These are phyloP conservation scores for Fusarium musae DNA, from an alignment of 2,329 filamentous ascomycete species.

Conservation along the genomic window DNA sequence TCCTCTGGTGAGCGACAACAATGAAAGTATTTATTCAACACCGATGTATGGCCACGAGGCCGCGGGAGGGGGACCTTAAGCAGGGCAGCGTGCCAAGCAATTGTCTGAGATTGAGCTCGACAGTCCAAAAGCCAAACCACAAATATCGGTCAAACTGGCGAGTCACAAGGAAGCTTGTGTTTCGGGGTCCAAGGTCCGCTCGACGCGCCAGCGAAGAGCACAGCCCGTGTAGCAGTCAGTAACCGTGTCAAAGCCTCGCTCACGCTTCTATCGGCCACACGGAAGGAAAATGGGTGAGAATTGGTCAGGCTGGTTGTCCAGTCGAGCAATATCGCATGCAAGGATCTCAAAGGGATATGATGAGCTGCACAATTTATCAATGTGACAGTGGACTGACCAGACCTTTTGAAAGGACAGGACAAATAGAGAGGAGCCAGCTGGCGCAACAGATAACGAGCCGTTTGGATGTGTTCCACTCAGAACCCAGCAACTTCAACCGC, in stretches of 20 bases:
- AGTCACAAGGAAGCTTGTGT: conserved; percentile 34
- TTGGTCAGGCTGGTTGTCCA: conserved; percentile 28
- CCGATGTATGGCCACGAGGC: conserved; percentile 16
- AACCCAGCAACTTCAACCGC: conserved; percentile 24
- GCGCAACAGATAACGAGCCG: conserved; percentile 28
- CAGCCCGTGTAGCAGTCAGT: conserved; percentile 22
- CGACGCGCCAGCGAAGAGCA: conserved; percentile 28
- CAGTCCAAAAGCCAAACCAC: conserved; percentile 21
- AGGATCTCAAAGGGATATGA: conserved; percentile 23
- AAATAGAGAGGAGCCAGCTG: conserved; percentile 42
- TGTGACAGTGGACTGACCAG: conserved; percentile 25
- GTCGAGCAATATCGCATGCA: conserved; percentile 28
- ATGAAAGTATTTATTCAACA: conserved; percentile 31
- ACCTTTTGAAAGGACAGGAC: conserved; percentile 21
- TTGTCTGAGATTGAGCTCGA: conserved; percentile 34
- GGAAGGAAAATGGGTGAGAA: conserved; percentile 21
- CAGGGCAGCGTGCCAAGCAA: conserved; percentile 31
- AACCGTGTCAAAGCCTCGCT: conserved; percentile 15
- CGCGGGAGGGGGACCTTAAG: conserved; percentile 23
- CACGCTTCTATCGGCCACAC: conserved; percentile 22
- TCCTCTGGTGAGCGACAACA: conserved; percentile 24
- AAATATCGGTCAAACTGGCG: conserved; percentile 25
- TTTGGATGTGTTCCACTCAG: conserved; percentile 32
- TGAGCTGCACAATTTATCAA: conserved; percentile 14
- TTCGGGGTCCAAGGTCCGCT: conserved; percentile 27